Evolutionary conservation across 75 land plant genomes (phyloP), one percentile per base, ranked within the genome.

Genomic region (Pinus tabuliformis): DNA sequence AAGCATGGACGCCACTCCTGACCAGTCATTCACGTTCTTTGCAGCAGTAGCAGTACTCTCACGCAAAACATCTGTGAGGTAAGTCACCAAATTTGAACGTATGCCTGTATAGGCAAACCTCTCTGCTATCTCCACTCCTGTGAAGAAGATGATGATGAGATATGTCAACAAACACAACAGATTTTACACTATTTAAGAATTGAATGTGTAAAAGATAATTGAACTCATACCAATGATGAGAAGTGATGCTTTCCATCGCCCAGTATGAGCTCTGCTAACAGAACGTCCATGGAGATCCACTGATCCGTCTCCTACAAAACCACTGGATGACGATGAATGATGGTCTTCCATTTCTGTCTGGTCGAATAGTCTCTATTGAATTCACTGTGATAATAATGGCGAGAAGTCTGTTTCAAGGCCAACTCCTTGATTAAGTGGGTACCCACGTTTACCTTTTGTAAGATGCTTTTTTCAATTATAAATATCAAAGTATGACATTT

Each of bases 31-130:
- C 30, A 86, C 92, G 71, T 78, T 84, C 21, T 74, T 87, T 13
- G 95, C 89, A 4, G 95, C 91, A 13, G 66, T 58, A 24, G 84
- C 89, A 45, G 80, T 92, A 58, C 83, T 62, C 56, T 84, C 85
- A 63, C 85, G 72, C 62, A 92, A 74, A 45, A 80, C 75, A 8
- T 60, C 79, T 5, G 82, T 86, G 49, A 92, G 73, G 71, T 88
- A 93, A 17, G 74, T 81, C 22, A 93, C 93, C 71, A 93, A 73
- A 36, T 93, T 93, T 24, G 83, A 76, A 1, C 72, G 75, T 4
- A 93, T 85, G 3, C 95, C 95, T 70, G 80, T 85, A 72, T 89
- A 93, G 4, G 94, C 94, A 37, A 89, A 82, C 63, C 94, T 83
- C 86, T 92, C 94, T 28, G 88, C 87, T 57, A 80, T 22, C 72